A percentile compares a stretch with the other conserved stretches of the same genome.
Conservation (phyloP, 179 eudicot genomes). For the Heliamphora pulchella region DNA sequence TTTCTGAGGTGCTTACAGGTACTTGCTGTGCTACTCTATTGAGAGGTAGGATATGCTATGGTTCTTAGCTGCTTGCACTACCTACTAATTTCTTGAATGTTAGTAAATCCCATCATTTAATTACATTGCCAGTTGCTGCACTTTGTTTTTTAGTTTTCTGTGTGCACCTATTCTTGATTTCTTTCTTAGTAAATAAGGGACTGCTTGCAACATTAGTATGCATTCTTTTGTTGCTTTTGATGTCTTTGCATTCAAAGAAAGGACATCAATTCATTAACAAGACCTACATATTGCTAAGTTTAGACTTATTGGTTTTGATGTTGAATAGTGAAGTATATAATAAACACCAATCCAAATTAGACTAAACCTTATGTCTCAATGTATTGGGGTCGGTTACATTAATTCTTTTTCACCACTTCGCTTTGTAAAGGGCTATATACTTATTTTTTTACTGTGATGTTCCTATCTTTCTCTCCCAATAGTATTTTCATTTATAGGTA, state of each 20-base stretch:
- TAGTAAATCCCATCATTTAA: conserved; percentile 12
- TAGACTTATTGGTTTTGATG: not conserved
- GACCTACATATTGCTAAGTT: not conserved
- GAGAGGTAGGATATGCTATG: conserved; percentile 17
- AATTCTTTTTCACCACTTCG: no score
- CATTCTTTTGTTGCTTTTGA: not conserved
- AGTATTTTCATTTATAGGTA: no score
- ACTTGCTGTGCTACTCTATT: conserved; percentile 19
- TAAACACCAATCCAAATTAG: no score
- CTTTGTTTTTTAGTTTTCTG: not conserved
- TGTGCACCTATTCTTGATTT: not conserved
- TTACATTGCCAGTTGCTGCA: not conserved
- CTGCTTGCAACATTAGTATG: not conserved
- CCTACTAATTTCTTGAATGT: conserved; percentile 16
- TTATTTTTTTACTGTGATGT: no score
- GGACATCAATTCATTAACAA: not conserved
- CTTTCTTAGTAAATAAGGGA: not conserved
- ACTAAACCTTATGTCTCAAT: no score
- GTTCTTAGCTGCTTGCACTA: conserved; percentile 17
- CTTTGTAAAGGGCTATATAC: no score
- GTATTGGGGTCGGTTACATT: no score
- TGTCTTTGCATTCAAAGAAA: not conserved
- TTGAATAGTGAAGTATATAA: not conserved
- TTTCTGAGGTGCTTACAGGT: conserved; percentile 16
- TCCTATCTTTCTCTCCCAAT: no score